These are phyloP conservation scores for Babesia ovata DNA, from an alignment of 169 alveolate genomes.

Conservation along the genomic window DNA sequence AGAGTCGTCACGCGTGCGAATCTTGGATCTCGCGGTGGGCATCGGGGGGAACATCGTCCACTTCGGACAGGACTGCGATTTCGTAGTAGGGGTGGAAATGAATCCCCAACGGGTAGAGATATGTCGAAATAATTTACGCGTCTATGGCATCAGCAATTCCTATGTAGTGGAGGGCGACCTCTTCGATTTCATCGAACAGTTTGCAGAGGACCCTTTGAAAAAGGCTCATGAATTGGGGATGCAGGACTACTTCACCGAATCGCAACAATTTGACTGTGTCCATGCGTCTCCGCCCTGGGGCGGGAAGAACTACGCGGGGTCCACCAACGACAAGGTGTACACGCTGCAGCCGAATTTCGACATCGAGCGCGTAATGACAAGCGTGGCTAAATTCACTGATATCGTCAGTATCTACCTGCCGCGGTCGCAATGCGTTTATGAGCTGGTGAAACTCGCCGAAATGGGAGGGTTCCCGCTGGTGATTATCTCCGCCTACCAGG, in stretches of 20 bases:
- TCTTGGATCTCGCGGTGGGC: conserved; percentile 54
- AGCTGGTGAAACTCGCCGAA: conserved; percentile 31
- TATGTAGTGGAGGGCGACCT: conserved; percentile 47
- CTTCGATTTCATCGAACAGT: conserved; percentile 26
- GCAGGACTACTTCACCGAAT: conserved; percentile 11
- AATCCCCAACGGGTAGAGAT: conserved; percentile 39
- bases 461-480: conserved; percentile 28
- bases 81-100: conserved; percentile 55
- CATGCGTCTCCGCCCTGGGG: conserved; percentile 72
- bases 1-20: not conserved
- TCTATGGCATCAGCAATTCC: conserved; percentile 34
- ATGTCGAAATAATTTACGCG: conserved; percentile 38
- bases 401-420: conserved; percentile 53
- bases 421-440: conserved; percentile 53
- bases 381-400: conserved; percentile 5
- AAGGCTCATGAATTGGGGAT: conserved; percentile 37
- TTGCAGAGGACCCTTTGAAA: conserved; percentile 32
- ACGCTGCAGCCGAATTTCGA: conserved; percentile 15
- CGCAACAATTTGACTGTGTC: conserved; percentile 39
- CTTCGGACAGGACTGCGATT: conserved; percentile 36
- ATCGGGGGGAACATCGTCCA: conserved; percentile 65
- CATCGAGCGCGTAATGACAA: conserved; percentile 25
- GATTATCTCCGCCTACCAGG: conserved; percentile 31
- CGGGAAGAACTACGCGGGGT: conserved; percentile 50
- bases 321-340: conserved; percentile 15